Percentiles rank a stretch among this genome's conserved stretches.
These are phyloP conservation scores for Cryptomeria japonica DNA, from an alignment of 75 land plant species.

Conservation along the genomic window DNA sequence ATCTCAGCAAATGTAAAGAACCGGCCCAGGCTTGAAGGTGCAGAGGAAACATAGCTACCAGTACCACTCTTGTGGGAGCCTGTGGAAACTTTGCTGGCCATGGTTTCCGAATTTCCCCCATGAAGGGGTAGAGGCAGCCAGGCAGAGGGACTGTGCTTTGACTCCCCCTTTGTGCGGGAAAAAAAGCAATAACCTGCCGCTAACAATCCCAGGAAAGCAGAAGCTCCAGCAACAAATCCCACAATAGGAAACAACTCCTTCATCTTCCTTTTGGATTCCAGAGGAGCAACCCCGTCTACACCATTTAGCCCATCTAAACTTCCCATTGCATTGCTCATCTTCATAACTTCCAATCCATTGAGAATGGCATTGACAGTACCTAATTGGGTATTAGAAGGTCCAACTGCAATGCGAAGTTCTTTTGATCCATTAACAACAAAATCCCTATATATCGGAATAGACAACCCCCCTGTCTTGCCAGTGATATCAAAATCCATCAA, in stretches of 20 bases:
- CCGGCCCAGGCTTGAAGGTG: constrained; percentile 40
- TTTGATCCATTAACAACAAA: constrained; percentile 29
- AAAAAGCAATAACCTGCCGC: constrained; percentile 50
- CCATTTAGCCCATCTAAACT: constrained; percentile 64
- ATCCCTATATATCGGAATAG: constrained; percentile 48
- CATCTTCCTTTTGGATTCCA: background rate
- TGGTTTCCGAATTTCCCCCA: constrained; percentile 33
- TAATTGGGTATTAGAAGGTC: constrained; percentile 54
- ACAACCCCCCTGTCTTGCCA: constrained; percentile 28
- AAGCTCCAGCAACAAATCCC: constrained; percentile 30
- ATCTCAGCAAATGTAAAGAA: constrained; percentile 68
- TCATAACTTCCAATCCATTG: constrained; percentile 91
- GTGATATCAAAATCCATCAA: constrained; percentile 57
- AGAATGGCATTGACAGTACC: constrained; percentile 55
- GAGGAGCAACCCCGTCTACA: constrained; percentile 34
- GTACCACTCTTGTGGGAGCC: constrained; percentile 30
- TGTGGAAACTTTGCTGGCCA: constrained; percentile 31
- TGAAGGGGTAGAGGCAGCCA: constrained; percentile 59
- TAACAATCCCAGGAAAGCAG: constrained; percentile 35
- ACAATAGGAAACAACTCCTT: constrained; percentile 31
- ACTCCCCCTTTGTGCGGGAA: constrained; percentile 25
- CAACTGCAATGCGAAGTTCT: constrained; percentile 16
- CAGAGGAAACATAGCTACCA: constrained; percentile 41
- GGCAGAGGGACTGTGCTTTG: constrained; percentile 37
- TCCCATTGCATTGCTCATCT: constrained; percentile 64